A percentile compares a stretch with the other conserved stretches of the same genome.
Evolutionary conservation across 352 stramenopile species (phyloP).

Genomic region (Pythium insidiosum): DNA sequence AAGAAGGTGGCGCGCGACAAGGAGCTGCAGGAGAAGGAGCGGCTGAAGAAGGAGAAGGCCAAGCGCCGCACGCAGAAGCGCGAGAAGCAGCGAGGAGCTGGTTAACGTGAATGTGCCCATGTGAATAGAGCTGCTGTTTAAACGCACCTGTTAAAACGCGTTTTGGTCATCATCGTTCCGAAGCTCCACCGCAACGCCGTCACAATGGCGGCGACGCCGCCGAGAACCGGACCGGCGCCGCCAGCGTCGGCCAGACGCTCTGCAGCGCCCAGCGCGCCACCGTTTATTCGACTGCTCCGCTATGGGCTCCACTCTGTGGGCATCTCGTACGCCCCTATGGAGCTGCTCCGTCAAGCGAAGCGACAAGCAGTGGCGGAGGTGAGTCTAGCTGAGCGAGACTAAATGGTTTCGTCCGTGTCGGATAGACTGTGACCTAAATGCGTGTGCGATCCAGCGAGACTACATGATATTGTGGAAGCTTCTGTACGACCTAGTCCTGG

Average conservation of each 20-base stretch:
- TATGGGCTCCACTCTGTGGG: slow-evolving; percentile 32
- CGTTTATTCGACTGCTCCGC: slow-evolving; percentile 34
- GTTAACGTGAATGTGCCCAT: too few relatives aligned
- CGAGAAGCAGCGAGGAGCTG: slow-evolving; percentile 62
- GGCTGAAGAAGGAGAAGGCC: slow-evolving; percentile 61
- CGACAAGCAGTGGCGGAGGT: slow-evolving; percentile 29
- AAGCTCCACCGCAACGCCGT: too few relatives aligned
- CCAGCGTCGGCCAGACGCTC: too few relatives aligned
- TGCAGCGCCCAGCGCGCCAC: slow-evolving; percentile 13
- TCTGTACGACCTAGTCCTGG: slow-evolving; percentile 57
- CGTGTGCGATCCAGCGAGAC: slow-evolving; percentile 45
- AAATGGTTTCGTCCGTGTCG: not conserved
- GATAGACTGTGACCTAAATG: too few relatives aligned
- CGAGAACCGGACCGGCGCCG: too few relatives aligned
- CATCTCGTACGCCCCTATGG: slow-evolving; percentile 37
- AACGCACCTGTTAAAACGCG: too few relatives aligned
- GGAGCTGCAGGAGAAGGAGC: slow-evolving; percentile 62
- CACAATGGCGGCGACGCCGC: too few relatives aligned
- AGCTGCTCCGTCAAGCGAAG: slow-evolving; percentile 58
- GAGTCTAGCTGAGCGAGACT: not conserved
- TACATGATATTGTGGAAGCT: slow-evolving; percentile 39
- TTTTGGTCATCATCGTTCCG: too few relatives aligned
- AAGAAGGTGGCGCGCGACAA: slow-evolving; percentile 65
- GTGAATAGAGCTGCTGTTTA: too few relatives aligned
- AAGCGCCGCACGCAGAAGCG: slow-evolving; percentile 65